Evolutionary conservation across 139 green algal genomes (phyloP), one percentile per base, ranked within the genome.

Genomic region (Zygnema cylindricum): DNA sequence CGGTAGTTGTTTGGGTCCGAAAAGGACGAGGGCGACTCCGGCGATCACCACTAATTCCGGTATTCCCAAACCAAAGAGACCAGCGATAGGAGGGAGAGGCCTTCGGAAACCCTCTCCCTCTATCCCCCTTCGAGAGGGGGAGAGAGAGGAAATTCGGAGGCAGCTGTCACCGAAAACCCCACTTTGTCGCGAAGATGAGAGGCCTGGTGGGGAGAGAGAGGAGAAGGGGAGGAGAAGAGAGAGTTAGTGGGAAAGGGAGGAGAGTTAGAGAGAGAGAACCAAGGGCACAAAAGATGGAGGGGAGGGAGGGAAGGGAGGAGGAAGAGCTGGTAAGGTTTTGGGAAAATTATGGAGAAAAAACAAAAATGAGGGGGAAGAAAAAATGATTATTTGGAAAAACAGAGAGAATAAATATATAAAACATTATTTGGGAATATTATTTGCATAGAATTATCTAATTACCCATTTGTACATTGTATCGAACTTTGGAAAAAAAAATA

Each of bases 1-100:
- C 0, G 96, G 96, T 41, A 99, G 95, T 90, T 98, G 98, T 88
- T 92, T 96, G n/a, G 96, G 96, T 2, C 92, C 92, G 69, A 94
- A 94, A 7, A 94, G 73, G 40, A 94, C 54, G 33, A 86, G 77
- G 1, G 92, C 85, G 0, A 94, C 92, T 69, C 89, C 92, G 57
- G 55, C 92, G 30, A 94, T 92, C 21, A 94, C 92, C 3, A 92
- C 77, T 2, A 94, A 69, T 81, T 94, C 92, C 1, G 92, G 92
- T 0, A 92, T 35, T 22, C 92, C 92, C 23, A 94, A 89, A 1
- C 92, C 92, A 41, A 94, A 94, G 23, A 94, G n/a, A 30, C 89
- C 81, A 43, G 63, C 83, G 43, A 91, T 79, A 33, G 43, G 32
- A 23, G 71, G 7, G 3, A n/a, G 71, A 79, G 3, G 71, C 21